phyloP scores from a whole-genome alignment of 805 yeast species.

The Pichia exigua region DNA sequence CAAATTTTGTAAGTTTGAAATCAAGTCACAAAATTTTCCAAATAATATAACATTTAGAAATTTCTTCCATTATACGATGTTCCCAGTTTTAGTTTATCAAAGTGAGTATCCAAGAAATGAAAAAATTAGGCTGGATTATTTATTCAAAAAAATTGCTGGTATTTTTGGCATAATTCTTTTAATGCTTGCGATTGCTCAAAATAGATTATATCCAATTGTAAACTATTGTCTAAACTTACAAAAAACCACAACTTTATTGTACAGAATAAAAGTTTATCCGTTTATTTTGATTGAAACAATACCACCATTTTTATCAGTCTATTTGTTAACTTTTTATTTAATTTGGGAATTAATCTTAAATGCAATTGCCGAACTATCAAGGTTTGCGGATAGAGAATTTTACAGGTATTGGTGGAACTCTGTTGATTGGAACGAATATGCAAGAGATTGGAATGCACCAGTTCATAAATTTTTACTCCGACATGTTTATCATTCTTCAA shows the following conservation, averaged over 20 bases:
- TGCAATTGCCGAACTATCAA: constrained; percentile 79
- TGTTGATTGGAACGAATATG: constrained; percentile 85
- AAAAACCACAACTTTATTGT: constrained; percentile 35
- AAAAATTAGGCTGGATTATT: constrained; percentile 59
- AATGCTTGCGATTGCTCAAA: constrained; percentile 74
- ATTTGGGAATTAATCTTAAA: constrained; percentile 95
- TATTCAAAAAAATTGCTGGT: constrained; percentile 63
- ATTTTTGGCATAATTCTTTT: constrained; percentile 79
- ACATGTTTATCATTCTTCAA: constrained; percentile 90
- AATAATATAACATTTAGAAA: constrained; percentile 54
- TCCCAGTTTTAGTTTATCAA: constrained; percentile 82
- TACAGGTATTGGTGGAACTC: constrained; percentile 99
- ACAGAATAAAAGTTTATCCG: constrained; percentile 43
- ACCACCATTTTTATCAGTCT: constrained; percentile 72
- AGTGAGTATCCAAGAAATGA: constrained; percentile 74
- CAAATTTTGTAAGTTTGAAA: constrained; percentile 65
- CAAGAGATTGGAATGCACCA: constrained; percentile 91
- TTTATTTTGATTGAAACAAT: constrained; percentile 61
- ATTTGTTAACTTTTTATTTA: constrained; percentile 71
- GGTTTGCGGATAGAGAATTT: constrained; percentile 85
- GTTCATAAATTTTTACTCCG: constrained; percentile 84
- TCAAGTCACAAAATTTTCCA: constrained; percentile 67
- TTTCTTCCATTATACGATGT: constrained; percentile 76
- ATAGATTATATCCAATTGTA: constrained; percentile 62
- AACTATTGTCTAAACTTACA: constrained; percentile 49